Evolutionary conservation across 768 basidiomycete genomes (phyloP).

Genomic region (Scleroderma bovista): DNA sequence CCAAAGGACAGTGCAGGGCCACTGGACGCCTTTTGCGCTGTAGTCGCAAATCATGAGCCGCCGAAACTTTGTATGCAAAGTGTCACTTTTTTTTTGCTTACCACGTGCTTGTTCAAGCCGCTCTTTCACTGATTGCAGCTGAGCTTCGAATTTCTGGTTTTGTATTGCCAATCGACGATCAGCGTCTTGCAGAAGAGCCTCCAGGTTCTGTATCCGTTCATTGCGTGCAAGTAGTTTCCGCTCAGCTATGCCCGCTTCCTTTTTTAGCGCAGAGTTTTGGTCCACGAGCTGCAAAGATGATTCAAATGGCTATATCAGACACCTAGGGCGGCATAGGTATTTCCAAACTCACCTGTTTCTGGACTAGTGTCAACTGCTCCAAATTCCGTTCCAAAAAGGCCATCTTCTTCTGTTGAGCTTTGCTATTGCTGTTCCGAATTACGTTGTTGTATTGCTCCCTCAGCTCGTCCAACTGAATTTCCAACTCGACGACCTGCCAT

Average conservation of each 20-base stretch:
- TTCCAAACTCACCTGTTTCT: slow-evolving; percentile 75
- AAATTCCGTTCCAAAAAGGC: slow-evolving; percentile 96
- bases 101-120: slow-evolving; percentile 90
- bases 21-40: slow-evolving; percentile 73
- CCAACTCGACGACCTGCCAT: slow-evolving; percentile 90
- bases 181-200: slow-evolving; percentile 87
- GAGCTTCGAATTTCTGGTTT: slow-evolving; percentile 93
- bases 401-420: slow-evolving; percentile 99
- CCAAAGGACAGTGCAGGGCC: slow-evolving; percentile 78
- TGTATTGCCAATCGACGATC: slow-evolving; percentile 88
- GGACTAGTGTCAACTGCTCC: slow-evolving; percentile 90
- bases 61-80: slow-evolving; percentile 8
- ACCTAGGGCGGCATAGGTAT: background rate
- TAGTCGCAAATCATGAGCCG: slow-evolving; percentile 23
- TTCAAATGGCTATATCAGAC: slow-evolving; percentile 6
- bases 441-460: slow-evolving; percentile 99
- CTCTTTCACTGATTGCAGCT: slow-evolving; percentile 88
- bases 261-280: slow-evolving; percentile 95
- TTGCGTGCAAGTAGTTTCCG: slow-evolving; percentile 94
- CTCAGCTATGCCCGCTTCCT: slow-evolving; percentile 95
- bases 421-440: slow-evolving; percentile 95
- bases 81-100: slow-evolving; percentile 33
- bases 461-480: slow-evolving; percentile 97
- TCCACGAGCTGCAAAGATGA: slow-evolving; percentile 75
- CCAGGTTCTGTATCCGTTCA: slow-evolving; percentile 96